Conservation (phyloP, 129 eudicot genomes). For the Logfia minima region DNA sequence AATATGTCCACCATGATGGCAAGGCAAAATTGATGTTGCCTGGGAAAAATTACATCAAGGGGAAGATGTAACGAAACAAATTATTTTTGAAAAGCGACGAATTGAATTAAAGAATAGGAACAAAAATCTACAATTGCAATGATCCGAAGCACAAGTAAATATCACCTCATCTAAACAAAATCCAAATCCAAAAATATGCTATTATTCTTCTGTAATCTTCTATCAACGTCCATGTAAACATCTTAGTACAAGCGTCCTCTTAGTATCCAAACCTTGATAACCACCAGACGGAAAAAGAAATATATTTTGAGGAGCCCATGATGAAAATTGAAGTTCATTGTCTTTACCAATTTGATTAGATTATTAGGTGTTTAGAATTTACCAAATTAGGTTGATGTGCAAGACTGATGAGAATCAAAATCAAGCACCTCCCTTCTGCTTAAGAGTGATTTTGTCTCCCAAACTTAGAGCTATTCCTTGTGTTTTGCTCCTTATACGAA, state of each 20-base stretch:
- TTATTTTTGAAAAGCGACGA: too few species aligned
- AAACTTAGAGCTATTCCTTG: slow-evolving; percentile 96
- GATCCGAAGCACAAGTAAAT: slow-evolving; percentile 15
- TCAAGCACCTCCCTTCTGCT: slow-evolving; percentile 92
- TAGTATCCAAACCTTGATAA: not conserved
- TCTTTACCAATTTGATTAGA: not conserved
- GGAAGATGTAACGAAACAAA: too few species aligned
- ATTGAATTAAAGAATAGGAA: too few species aligned
- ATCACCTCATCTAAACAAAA: slow-evolving; percentile 21
- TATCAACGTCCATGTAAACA: slow-evolving; percentile 9
- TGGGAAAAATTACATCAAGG: too few species aligned
- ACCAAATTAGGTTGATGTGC: slow-evolving; percentile 4
- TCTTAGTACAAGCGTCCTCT: not conserved
- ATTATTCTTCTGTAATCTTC: slow-evolving; percentile 23
- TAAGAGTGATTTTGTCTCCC: slow-evolving; percentile 98
- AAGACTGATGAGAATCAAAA: not conserved
- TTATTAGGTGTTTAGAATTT: not conserved
- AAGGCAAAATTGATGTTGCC: too few species aligned
- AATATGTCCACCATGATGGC: too few species aligned
- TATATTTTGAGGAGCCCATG: not conserved
- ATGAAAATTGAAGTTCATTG: not conserved
- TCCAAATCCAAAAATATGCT: slow-evolving; percentile 24
- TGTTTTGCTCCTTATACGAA: slow-evolving; percentile 96
- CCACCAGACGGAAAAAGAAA: not conserved
- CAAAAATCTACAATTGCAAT: slow-evolving; percentile 14